Evolutionary conservation across 108 stramenopile genomes (phyloP).

Genomic region (Cyclotella kingstonii): DNA sequence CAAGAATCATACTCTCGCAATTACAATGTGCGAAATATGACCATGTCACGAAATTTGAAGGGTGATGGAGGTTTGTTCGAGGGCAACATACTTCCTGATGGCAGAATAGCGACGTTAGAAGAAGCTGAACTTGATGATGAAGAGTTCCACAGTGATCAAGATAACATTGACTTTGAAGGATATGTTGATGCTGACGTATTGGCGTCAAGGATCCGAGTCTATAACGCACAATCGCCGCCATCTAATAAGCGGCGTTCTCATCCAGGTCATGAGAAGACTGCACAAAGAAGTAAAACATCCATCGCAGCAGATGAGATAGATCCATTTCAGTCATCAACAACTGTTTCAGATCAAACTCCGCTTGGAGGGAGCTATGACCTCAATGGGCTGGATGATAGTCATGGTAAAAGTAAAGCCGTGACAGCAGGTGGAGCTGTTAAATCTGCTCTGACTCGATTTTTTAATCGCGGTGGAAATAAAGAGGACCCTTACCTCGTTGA

Average conservation of each 20-base stretch:
- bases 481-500: slow-evolving; percentile 83
- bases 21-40: slow-evolving; percentile 78
- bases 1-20: slow-evolving; percentile 71
- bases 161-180: slow-evolving; percentile 69
- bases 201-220: slow-evolving; percentile 72
- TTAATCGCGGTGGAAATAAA: slow-evolving; percentile 83
- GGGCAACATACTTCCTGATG: slow-evolving; percentile 41
- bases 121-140: slow-evolving; percentile 70
- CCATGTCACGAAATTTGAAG: slow-evolving; percentile 48
- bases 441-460: slow-evolving; percentile 85
- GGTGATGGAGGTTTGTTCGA: slow-evolving; percentile 34
- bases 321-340: slow-evolving; percentile 5
- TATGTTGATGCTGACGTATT: slow-evolving; percentile 86
- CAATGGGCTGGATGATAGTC: slow-evolving; percentile 27
- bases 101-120: slow-evolving; percentile 17
- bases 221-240: slow-evolving; percentile 36
- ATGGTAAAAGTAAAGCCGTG: slow-evolving; percentile 50
- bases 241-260: slow-evolving; percentile 20
- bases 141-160: slow-evolving; percentile 68
- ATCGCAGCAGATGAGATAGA: slow-evolving; percentile 8
- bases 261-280: slow-evolving; percentile 27
- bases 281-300: slow-evolving; percentile 32
- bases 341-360: slow-evolving; percentile 19
- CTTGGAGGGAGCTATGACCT: slow-evolving; percentile 24
- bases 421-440: slow-evolving; percentile 87